These are phyloP conservation scores for Rhodotorula paludigena DNA, from an alignment of 768 basidiomycete species.

Conservation along the genomic window DNA sequence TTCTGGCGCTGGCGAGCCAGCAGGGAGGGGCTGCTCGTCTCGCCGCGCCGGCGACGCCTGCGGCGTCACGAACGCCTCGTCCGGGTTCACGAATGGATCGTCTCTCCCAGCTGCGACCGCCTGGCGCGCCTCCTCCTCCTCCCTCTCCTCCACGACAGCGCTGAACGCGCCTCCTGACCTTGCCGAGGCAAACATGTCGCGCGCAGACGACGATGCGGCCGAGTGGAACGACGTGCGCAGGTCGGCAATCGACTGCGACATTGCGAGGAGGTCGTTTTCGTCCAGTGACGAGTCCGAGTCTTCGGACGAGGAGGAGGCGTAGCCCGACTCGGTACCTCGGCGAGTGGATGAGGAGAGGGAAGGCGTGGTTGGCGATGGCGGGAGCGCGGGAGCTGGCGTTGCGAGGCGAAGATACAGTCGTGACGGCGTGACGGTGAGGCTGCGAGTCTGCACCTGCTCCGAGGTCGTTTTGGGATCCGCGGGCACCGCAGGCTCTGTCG, in stretches of 20 bases:
- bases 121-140: neutral
- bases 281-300: constrained; percentile 4
- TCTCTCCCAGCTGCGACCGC: no score
- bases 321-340: neutral
- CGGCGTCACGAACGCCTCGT: neutral
- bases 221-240: constrained; percentile 19
- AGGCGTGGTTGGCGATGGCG: neutral
- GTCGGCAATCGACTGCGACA: constrained; percentile 32
- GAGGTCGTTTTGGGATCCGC: neutral
- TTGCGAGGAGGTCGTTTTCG: constrained; percentile 26
- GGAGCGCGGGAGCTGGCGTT: neutral
- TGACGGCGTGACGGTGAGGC: constrained; percentile 14
- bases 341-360: neutral
- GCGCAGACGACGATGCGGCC: neutral
- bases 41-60: neutral
- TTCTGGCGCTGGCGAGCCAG: neutral
- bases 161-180: constrained; percentile 1
- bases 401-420: constrained; percentile 3
- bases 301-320: constrained; percentile 2
- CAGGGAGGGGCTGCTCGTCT: neutral
- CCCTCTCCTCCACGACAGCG: neutral
- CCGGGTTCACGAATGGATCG: constrained; percentile 22
- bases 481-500: neutral
- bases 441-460: neutral
- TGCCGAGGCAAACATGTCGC: constrained; percentile 2